Percentiles rank a stretch among this genome's conserved stretches.
These are phyloP conservation scores for Athelia sp. DNA, from an alignment of 1,284 basidiomycete species.

Conservation along the genomic window DNA sequence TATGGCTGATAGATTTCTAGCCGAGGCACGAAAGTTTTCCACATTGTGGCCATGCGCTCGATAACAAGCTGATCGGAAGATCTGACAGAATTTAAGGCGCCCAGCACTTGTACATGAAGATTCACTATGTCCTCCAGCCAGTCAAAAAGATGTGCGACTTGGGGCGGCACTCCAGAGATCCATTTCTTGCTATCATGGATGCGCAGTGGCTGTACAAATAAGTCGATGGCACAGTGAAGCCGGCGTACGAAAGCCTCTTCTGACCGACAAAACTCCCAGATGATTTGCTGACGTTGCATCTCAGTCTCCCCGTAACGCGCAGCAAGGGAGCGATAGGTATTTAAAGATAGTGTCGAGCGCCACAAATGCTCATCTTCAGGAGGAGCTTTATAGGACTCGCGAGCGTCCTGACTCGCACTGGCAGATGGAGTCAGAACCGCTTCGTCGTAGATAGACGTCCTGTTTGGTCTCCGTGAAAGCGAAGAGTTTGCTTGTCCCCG, in stretches of 20 bases:
- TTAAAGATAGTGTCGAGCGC: slow-evolving; percentile 7
- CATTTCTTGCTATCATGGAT: slow-evolving; percentile 62
- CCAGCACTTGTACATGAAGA: slow-evolving; percentile 62
- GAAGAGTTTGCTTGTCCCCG: neutral
- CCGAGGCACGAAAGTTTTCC: slow-evolving; percentile 56
- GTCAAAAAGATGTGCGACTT: slow-evolving; percentile 71
- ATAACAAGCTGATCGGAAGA: slow-evolving; percentile 42
- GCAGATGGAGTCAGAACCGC: neutral
- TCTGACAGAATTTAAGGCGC: slow-evolving; percentile 42
- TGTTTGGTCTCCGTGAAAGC: slow-evolving; percentile 11
- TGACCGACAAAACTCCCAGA: slow-evolving; percentile 62
- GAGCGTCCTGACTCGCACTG: neutral
- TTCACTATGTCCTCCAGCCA: slow-evolving; percentile 82
- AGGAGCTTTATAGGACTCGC: neutral
- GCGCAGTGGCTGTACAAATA: slow-evolving; percentile 76
- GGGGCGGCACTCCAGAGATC: slow-evolving; percentile 73
- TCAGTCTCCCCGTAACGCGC: slow-evolving; percentile 33
- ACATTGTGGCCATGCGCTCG: slow-evolving; percentile 47
- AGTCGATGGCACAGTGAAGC: slow-evolving; percentile 55
- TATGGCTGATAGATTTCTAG: slow-evolving; percentile 86
- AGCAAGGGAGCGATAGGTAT: slow-evolving; percentile 6
- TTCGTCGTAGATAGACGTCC: slow-evolving; percentile 19
- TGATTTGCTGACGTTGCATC: slow-evolving; percentile 60
- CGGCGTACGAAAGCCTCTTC: slow-evolving; percentile 68
- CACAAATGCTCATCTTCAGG: neutral